phyloP scores from a whole-genome alignment of 1,139 yeast genomes.

The Wickerhamiella infanticola region DNA sequence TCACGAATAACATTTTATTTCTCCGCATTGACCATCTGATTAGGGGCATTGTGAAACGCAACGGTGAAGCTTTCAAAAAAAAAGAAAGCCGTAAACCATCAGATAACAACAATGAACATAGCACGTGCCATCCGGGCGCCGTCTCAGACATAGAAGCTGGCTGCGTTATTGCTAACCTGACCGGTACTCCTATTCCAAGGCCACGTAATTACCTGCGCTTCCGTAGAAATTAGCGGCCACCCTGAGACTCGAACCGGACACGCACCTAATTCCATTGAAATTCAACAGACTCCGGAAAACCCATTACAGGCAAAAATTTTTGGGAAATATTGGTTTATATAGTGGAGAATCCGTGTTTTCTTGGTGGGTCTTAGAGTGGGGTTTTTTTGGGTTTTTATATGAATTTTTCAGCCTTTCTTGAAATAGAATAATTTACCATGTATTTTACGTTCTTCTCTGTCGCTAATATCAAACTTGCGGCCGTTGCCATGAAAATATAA shows the following conservation, averaged over 20 bases:
- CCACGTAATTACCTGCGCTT: slow-evolving; percentile 11
- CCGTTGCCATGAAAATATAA: slow-evolving; percentile 22
- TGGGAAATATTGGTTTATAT: background rate
- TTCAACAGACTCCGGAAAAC: slow-evolving; percentile 12
- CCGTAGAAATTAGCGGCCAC: slow-evolving; percentile 13
- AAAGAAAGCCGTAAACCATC: slow-evolving; percentile 5
- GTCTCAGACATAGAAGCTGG: slow-evolving; percentile 16
- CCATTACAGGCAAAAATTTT: slow-evolving; percentile 13
- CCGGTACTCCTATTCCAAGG: slow-evolving; percentile 16
- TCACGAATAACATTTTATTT: no score
- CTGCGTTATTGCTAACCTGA: slow-evolving; percentile 20
- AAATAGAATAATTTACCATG: no score
- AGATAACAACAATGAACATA: slow-evolving; percentile 5
- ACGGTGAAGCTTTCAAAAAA: background rate
- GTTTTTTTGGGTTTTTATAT: no score
- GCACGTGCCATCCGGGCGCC: slow-evolving; percentile 19
- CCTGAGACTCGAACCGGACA: slow-evolving; percentile 21
- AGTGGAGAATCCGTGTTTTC: background rate
- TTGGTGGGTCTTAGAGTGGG: no score
- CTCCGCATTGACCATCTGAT: no score
- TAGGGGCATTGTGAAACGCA: no score
- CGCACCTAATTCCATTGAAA: slow-evolving; percentile 11
- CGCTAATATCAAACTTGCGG: slow-evolving; percentile 19
- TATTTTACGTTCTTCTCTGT: no score
- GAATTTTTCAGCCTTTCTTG: no score